A percentile compares a stretch with the other conserved stretches of the same genome.
phyloP scores from a whole-genome alignment of 2,329 filamentous ascomycete genomes.

The Alternaria gansuensis region DNA sequence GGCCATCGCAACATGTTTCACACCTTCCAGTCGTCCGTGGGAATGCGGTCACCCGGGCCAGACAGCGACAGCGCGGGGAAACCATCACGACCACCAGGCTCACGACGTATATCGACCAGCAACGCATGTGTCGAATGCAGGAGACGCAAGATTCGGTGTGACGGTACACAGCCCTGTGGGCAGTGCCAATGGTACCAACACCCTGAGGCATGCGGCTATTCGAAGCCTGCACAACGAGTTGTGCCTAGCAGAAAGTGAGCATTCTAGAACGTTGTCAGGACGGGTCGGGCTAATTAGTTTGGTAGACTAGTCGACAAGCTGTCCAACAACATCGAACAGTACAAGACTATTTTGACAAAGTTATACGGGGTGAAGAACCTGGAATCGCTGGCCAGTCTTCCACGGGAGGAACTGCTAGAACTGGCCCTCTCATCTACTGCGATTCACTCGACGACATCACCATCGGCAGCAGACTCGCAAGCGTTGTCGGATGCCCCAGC shows the following conservation, averaged over 20 bases:
- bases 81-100: constrained; percentile 49
- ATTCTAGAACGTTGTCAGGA: not conserved
- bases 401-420: constrained; percentile 58
- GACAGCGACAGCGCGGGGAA: constrained; percentile 50
- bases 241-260: constrained; percentile 80
- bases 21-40: constrained; percentile 55
- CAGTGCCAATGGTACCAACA: constrained; percentile 84
- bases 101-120: constrained; percentile 58
- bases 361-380: constrained; percentile 56
- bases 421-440: constrained; percentile 56
- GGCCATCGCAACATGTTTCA: constrained; percentile 53
- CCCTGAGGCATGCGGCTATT: constrained; percentile 80
- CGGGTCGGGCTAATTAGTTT: constrained; percentile 60
- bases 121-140: constrained; percentile 80
- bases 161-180: constrained; percentile 81
- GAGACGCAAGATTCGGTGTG: constrained; percentile 83
- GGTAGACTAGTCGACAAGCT: constrained; percentile 66
- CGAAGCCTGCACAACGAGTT: constrained; percentile 78
- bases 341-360: constrained; percentile 54
- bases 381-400: constrained; percentile 52
- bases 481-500: constrained; percentile 51
- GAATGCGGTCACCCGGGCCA: constrained; percentile 43
- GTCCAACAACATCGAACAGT: constrained; percentile 60
- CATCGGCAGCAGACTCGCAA: constrained; percentile 38
- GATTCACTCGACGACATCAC: constrained; percentile 44